Evolutionary conservation across 805 yeast species (phyloP), one percentile per base, ranked within the genome.

Genomic region (Nakazawaea ishiwadae): DNA sequence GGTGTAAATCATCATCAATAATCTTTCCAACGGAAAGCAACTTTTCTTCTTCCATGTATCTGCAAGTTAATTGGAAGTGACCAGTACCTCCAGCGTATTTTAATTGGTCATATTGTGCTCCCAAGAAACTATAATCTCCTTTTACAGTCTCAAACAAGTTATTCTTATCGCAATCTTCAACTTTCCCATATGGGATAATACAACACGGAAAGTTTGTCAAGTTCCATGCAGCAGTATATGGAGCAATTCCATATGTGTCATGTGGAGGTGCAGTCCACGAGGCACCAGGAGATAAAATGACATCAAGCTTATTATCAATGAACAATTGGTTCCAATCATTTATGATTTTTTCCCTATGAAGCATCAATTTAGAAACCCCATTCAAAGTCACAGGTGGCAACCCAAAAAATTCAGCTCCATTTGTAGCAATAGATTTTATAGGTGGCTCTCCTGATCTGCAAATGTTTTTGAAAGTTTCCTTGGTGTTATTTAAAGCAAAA

Each of bases 41-140:
- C 51, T 77, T 77, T 51, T 81, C 87, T 48, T 81, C 87, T 48
- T 75, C 72, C 23, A 68, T 65, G 42, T 75, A 65, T 45, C 68
- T 65, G 17, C 82, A 79, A 5, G 79, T 74, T 29, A 81, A 58
- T 54, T 81, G 86, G n/a, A 81, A 60, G n/a, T 77, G 75, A 7
- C 74, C 78, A 0, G 81, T 77, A 24, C 79, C 74, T 3, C 81
- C 84, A 47, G 73, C 66, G 55, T 69, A 63, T 48, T 71, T 73
- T 37, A 59, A 69, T 2, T 79, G 71, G 43, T 76, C 70, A 55
- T 73, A 77, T 37, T 66, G 52, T 26, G 59, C 58, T 47, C 64
- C 67, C 24, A 71, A 67, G 30, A 65, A 69, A 33, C 56, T 51
- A 35, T 73, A 80, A 10, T 65, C 55, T 1, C 60, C 63, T 50